Percentiles rank a stretch among this genome's conserved stretches.
phyloP scores from a whole-genome alignment of 768 basidiomycete species.

The Suillus weaverae region DNA sequence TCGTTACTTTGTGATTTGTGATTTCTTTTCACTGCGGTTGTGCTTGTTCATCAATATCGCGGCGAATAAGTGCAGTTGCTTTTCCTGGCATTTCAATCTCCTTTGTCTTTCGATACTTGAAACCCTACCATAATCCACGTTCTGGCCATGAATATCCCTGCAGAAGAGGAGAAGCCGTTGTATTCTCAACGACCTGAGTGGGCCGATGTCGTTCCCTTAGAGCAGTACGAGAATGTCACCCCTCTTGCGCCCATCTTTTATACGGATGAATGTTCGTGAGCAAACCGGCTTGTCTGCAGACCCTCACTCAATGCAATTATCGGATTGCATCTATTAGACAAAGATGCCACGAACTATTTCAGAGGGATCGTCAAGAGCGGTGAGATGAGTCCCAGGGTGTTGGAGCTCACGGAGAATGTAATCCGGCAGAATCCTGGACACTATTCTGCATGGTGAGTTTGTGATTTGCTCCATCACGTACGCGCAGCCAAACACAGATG shows the following conservation, averaged over 20 bases:
- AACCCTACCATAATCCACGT: neutral
- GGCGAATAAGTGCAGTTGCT: neutral
- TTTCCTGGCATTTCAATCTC: neutral
- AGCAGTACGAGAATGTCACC: slow-evolving; percentile 75
- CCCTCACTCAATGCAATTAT: slow-evolving; percentile 10
- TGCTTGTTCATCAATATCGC: neutral
- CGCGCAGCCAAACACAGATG: neutral
- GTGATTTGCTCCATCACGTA: slow-evolving; percentile 6
- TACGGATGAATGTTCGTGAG: slow-evolving; percentile 73
- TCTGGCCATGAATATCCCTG: neutral
- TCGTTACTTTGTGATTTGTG: neutral
- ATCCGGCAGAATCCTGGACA: slow-evolving; percentile 94
- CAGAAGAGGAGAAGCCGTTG: slow-evolving; percentile 24
- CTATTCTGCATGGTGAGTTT: slow-evolving; percentile 88
- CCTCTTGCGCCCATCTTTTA: slow-evolving; percentile 95
- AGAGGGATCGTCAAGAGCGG: slow-evolving; percentile 75
- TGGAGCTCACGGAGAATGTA: slow-evolving; percentile 85
- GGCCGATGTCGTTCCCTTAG: slow-evolving; percentile 75
- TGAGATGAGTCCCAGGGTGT: slow-evolving; percentile 79
- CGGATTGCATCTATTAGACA: slow-evolving; percentile 52
- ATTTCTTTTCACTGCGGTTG: neutral
- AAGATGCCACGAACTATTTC: slow-evolving; percentile 91
- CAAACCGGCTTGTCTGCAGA: slow-evolving; percentile 7
- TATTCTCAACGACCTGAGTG: slow-evolving; percentile 73
- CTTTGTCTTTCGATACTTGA: slow-evolving; percentile 1